Evolutionary conservation across 139 green algal genomes (phyloP).

Genomic region (Tetraselmis striata): DNA sequence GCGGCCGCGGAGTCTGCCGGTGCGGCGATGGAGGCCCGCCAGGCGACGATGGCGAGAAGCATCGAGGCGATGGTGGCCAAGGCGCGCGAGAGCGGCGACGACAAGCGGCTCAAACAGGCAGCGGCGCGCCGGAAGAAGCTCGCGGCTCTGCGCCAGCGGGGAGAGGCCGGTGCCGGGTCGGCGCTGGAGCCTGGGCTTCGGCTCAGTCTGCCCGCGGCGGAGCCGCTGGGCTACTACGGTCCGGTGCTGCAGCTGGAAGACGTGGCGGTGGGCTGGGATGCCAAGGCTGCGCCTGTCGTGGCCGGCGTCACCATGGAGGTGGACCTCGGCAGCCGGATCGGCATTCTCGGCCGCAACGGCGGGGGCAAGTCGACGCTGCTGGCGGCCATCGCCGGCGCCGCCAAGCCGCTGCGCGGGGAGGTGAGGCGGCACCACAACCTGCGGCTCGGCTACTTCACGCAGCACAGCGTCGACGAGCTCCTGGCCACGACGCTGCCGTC

Average conservation of each 20-base stretch:
- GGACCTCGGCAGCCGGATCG: slow-evolving; percentile 15
- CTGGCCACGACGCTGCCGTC: slow-evolving; percentile 11
- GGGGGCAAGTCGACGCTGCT: slow-evolving; percentile 61
- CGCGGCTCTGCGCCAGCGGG: slow-evolving; percentile 12
- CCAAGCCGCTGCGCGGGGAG: slow-evolving; percentile 9
- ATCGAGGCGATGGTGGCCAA: background rate
- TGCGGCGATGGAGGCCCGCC: slow-evolving; percentile 2
- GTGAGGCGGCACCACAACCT: slow-evolving; percentile 19
- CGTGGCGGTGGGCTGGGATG: slow-evolving; percentile 30
- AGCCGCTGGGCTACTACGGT: slow-evolving; percentile 25
- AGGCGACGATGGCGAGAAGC: slow-evolving; percentile 6
- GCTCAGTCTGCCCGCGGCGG: slow-evolving; percentile 4
- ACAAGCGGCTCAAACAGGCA: slow-evolving; percentile 54
- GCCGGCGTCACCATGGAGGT: slow-evolving; percentile 43
- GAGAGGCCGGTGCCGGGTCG: too few species aligned
- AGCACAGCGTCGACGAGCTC: slow-evolving; percentile 58
- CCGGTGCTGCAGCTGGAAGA: slow-evolving; percentile 53
- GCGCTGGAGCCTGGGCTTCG: background rate
- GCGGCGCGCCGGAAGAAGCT: slow-evolving; percentile 50
- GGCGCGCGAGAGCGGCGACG: slow-evolving; percentile 35
- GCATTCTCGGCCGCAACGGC: slow-evolving; percentile 19
- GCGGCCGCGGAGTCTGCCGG: background rate
- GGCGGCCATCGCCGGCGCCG: slow-evolving; percentile 38
- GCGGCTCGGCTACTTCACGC: slow-evolving; percentile 44
- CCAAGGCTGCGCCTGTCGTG: background rate